Base-by-base conservation (phyloP, 2,329 filamentous ascomycete genomes). In the Fusarium tuaranense region DNA sequence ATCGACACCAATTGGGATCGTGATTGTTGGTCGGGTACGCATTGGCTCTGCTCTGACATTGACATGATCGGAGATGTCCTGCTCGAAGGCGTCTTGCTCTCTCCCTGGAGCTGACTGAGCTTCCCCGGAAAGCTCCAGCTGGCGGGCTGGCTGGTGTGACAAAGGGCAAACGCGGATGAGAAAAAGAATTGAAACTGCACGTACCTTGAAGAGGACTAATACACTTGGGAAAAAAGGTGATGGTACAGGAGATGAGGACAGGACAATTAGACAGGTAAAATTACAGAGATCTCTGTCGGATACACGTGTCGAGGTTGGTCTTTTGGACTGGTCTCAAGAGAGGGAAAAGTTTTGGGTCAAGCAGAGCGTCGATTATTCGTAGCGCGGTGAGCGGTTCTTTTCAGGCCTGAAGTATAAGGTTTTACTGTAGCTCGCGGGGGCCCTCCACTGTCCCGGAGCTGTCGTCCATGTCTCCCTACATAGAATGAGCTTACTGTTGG, bases 331-430 rank as follows among this genome's bases (percentile, higher is more conserved):
- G 75, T 74, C 75, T 78, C 73, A n/a, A 64, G 68, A 72, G 67
- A 80, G 72, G 70, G 69, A 77, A 80, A 81, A 81, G 77, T 78
- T 80, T 81, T 79, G 76, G 59, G 69, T 63, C 71, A 59, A 71
- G 72, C 68, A 70, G 67, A 65, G 63, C 36, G 64, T 63, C 59
- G 67, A 60, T 69, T 69, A 71, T 67, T 71, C 72, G 55, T 73
- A 70, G 74, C 62, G 63, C 59, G 57, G 53, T 63, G 65, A 65
- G 51, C 62, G 51, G 41, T 30, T 66, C 64, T 62, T 67, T 80
- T 77, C 72, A 68, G 73, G 81, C 81, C 81, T 82, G 80, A 82
- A 79, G 77, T 81, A 76, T 83, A 78, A 82, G 80, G 81, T 80
- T 78, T 67, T 70, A 76, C 46, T 59, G 67, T 60, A 59, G 71